phyloP scores from a whole-genome alignment of 371 early-diverging fungal genomes.

The Phascolomyces articulosus region DNA sequence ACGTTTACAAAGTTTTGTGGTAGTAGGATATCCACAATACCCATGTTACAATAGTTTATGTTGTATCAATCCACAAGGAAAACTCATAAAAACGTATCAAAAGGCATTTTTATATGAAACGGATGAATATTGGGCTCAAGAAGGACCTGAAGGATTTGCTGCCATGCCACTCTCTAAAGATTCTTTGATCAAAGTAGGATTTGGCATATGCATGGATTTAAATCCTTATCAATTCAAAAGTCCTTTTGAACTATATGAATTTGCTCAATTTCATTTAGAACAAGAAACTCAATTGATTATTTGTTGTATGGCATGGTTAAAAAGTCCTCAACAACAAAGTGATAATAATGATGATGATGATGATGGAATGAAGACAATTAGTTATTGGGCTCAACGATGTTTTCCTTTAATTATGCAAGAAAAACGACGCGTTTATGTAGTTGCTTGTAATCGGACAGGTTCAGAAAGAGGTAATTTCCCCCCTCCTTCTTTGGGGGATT shows the following conservation, averaged over 20 bases:
- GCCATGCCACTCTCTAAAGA: constrained; percentile 34
- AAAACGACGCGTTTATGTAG: constrained; percentile 34
- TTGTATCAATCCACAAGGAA: constrained; percentile 56
- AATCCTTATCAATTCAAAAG: constrained; percentile 76
- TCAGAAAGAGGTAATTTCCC: constrained; percentile 48
- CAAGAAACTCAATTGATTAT: constrained; percentile 52
- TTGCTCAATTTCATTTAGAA: constrained; percentile 62
- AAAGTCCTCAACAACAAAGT: constrained; percentile 4
- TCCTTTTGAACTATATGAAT: constrained; percentile 68
- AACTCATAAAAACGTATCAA: constrained; percentile 61
- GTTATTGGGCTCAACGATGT: constrained; percentile 68
- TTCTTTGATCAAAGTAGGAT: constrained; percentile 63
- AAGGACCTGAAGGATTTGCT: constrained; percentile 70
- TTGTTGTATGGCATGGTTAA: constrained; percentile 78
- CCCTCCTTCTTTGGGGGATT: neutral
- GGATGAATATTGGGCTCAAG: constrained; percentile 78
- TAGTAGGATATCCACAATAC: constrained; percentile 71
- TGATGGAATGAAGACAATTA: constrained; percentile 34
- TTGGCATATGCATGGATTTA: constrained; percentile 86
- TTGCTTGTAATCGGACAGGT: constrained; percentile 70
- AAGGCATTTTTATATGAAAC: constrained; percentile 72
- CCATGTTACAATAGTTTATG: constrained; percentile 63
- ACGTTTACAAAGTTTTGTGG: constrained; percentile 59
- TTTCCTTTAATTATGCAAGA: constrained; percentile 35
- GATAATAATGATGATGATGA: too few relatives aligned